These are phyloP conservation scores for Heterobasidion parviporum DNA, from an alignment of 1,284 basidiomycete species.

Conservation along the genomic window DNA sequence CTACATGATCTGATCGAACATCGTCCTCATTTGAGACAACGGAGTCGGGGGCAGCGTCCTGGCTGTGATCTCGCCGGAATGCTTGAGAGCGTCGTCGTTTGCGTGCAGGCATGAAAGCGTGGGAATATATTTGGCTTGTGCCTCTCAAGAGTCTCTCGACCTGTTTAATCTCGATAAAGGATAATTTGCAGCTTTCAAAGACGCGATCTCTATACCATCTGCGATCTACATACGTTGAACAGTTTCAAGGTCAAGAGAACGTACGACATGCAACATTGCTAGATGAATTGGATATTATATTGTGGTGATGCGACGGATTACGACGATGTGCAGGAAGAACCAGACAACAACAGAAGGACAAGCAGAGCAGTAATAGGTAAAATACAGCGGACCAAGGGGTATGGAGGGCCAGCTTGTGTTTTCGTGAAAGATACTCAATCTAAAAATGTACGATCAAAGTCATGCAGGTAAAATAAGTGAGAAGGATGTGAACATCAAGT, in stretches of 20 bases:
- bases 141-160: too few species aligned
- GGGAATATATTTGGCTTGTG: too few species aligned
- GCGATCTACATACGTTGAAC: too few species aligned
- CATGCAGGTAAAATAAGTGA: conserved; percentile 7
- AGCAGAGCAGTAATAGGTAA: conserved; percentile 20
- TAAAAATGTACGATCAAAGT: conserved; percentile 13
- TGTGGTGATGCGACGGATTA: background rate
- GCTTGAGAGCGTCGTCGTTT: background rate
- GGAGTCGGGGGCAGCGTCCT: background rate
- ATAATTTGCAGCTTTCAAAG: too few species aligned
- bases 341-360: conserved; percentile 17
- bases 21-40: background rate
- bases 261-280: background rate
- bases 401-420: conserved; percentile 25
- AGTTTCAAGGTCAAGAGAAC: background rate
- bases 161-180: too few species aligned
- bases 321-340: conserved; percentile 16
- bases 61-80: background rate
- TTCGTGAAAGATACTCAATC: conserved; percentile 13
- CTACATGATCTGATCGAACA: background rate
- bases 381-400: conserved; percentile 31
- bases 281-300: conserved; percentile 4
- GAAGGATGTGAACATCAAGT: conserved; percentile 12
- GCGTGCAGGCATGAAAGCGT: background rate
- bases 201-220: too few species aligned